These are phyloP conservation scores for Ophioceras dolichostomum DNA, from an alignment of 2,329 filamentous ascomycete species.

Conservation along the genomic window DNA sequence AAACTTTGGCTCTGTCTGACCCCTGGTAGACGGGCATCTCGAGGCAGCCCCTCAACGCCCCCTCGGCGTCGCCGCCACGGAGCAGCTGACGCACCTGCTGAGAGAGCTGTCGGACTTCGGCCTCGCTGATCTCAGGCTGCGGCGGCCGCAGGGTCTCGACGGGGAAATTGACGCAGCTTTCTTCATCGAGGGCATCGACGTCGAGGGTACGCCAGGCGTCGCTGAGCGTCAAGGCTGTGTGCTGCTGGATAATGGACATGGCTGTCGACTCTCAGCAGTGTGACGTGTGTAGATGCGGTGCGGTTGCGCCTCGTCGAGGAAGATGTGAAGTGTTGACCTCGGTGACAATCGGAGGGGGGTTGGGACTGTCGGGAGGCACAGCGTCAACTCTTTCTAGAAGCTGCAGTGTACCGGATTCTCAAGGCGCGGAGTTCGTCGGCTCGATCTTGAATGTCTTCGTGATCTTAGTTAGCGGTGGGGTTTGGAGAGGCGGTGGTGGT, in stretches of 20 bases:
- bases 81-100: constrained; percentile 80
- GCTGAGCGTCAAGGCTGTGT: constrained; percentile 45
- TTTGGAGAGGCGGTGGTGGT: too few relatives aligned
- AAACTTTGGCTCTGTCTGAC: constrained; percentile 45
- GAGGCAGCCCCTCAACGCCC: constrained; percentile 70
- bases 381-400: too few relatives aligned
- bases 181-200: constrained; percentile 81
- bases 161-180: constrained; percentile 87
- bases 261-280: too few relatives aligned
- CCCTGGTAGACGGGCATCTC: constrained; percentile 73
- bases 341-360: too few relatives aligned
- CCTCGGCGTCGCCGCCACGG: constrained; percentile 75
- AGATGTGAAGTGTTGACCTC: too few relatives aligned
- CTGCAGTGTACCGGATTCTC: too few relatives aligned
- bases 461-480: too few relatives aligned
- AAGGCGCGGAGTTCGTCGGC: too few relatives aligned
- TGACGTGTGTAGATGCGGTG: too few relatives aligned
- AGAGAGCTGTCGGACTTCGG: constrained; percentile 66
- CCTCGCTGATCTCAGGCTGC: constrained; percentile 59
- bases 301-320: too few relatives aligned
- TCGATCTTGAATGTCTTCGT: too few relatives aligned
- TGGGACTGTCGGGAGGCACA: too few relatives aligned
- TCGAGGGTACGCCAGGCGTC: constrained; percentile 81
- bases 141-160: constrained; percentile 70
- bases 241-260: constrained; percentile 59